Base-by-base conservation (phyloP, 192 early-diverging fungal genomes). In the Oehlia diaphana region DNA sequence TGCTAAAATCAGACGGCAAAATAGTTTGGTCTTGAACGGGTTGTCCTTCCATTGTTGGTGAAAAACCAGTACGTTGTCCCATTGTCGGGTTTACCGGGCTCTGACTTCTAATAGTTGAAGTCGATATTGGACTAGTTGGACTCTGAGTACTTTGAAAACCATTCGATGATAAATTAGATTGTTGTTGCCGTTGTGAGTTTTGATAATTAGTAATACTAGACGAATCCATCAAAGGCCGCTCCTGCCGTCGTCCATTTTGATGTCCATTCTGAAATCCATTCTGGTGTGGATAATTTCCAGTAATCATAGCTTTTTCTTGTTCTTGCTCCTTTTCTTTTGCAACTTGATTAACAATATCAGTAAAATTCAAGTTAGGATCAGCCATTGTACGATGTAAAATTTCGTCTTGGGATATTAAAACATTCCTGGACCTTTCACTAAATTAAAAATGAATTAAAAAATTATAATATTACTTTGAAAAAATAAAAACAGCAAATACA, bases 351-450 rank as follows among this genome's bases (percentile, higher is more conserved):
- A 72, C 70, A 72, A 72, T 72, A n/a, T 72, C 42, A 2, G 42
- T 26, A 49, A 72, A 47, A 14, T 42, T 72, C 12, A 72, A 28
- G 26, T n/a, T 72, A 35, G 70, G 70, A 72, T 72, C 44, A 8
- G 19, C 26, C 4, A 44, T 21, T 13, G 42, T 72, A 26, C 70
- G 70, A 23, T 72, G 39, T 49, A 72, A 49, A 49, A 72, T 72
- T 49, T 72, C 70, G 23, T 72, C 70, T 72, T 72, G 70, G 19
- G 70, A 72, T 28, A 72, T 72, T 26, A 39, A 39, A n/a, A 72
- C 44, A 72, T 49, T 44, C 26, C 26, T 72, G 4, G 70, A 26
- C 44, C n/a, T n/a, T 10, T 72, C 44, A n/a, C 70, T 72, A 72
- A 66, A 28, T 21, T 64, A 64, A 26, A 37, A 64, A 26, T 12